Percentiles rank a stretch among this genome's conserved stretches.
Conservation (phyloP, 495 filamentous ascomycete species). For the Penicillium canariense region DNA sequence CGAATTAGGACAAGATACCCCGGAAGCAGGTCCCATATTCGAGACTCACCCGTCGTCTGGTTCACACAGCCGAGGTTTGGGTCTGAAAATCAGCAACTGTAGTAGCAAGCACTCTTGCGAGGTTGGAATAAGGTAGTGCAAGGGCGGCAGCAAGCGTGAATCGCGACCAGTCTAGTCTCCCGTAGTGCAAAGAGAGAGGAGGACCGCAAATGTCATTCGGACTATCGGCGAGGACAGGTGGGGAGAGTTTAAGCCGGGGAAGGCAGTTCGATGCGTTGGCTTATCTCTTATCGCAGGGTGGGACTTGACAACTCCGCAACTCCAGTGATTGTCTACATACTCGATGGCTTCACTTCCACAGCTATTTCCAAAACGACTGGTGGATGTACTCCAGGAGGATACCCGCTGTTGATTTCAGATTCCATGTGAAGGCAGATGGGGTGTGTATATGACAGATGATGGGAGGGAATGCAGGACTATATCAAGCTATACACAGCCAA, state of each 20-base stretch:
- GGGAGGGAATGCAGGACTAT: background rate
- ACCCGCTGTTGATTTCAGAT: too few relatives aligned
- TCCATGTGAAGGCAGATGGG: too few relatives aligned
- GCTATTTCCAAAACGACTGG: too few relatives aligned
- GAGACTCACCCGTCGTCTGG: background rate
- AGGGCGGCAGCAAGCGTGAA: too few relatives aligned
- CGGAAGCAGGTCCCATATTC: background rate
- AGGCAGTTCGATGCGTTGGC: slow-evolving; percentile 23
- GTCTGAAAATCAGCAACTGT: background rate
- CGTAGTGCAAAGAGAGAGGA: background rate
- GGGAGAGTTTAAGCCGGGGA: slow-evolving; percentile 19
- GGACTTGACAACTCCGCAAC: too few relatives aligned
- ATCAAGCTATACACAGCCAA: background rate
- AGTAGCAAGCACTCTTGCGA: background rate
- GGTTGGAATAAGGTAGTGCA: slow-evolving; percentile 4
- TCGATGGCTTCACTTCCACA: too few relatives aligned
- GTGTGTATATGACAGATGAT: background rate
- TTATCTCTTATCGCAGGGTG: slow-evolving; percentile 15
- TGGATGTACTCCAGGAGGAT: too few relatives aligned
- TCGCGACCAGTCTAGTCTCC: background rate
- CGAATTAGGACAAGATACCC: background rate
- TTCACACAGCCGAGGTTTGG: too few relatives aligned
- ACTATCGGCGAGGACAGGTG: slow-evolving; percentile 6
- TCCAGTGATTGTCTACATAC: too few relatives aligned
- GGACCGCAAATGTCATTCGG: background rate